Conservation (phyloP, 1,284 basidiomycete genomes). For the Malassezia cuniculi region DNA sequence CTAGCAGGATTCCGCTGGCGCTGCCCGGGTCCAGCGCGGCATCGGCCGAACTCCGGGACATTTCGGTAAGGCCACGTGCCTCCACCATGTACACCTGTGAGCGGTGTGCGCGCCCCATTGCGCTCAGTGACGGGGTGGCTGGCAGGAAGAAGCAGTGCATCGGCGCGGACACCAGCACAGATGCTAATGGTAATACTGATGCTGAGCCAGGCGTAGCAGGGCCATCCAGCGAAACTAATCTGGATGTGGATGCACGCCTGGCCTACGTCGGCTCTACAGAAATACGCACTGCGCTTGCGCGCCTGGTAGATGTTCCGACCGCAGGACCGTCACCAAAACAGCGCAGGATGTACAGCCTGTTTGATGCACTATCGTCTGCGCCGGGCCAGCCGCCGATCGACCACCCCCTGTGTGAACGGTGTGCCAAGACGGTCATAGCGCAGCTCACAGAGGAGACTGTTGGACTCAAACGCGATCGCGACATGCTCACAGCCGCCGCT, state of each 20-base stretch:
- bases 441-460: too few relatives aligned
- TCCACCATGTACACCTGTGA: constrained; percentile 18
- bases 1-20: neutral
- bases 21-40: constrained; percentile 14
- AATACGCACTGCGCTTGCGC: neutral
- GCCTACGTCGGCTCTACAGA: neutral
- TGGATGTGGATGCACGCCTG: neutral
- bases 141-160: neutral
- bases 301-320: too few relatives aligned
- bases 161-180: neutral
- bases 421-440: too few relatives aligned
- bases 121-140: constrained; percentile 17
- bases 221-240: neutral
- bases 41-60: constrained; percentile 16
- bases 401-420: constrained; percentile 89
- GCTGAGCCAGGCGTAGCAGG: neutral
- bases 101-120: constrained; percentile 24
- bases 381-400: constrained; percentile 51
- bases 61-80: too few relatives aligned
- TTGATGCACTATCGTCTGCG: neutral
- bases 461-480: too few relatives aligned
- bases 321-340: too few relatives aligned
- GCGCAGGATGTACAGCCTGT: too few relatives aligned
- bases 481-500: too few relatives aligned
- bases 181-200: neutral